Evolutionary conservation across 208 protist genomes (phyloP).

Genomic region (Trypanosoma cruzi): DNA sequence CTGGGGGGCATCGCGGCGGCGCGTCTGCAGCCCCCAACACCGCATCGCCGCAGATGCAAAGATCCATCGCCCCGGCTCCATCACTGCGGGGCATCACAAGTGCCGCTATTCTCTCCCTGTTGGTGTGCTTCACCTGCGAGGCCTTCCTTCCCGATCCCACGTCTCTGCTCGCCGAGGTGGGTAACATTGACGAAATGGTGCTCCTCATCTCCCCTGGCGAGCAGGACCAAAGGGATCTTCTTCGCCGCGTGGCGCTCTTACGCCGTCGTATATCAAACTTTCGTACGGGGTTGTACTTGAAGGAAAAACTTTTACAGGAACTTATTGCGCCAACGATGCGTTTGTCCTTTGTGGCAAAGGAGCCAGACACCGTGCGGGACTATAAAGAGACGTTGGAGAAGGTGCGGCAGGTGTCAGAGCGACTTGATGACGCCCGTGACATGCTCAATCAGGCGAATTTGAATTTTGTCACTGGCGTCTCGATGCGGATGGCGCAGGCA

Average conservation of each 20-base stretch:
- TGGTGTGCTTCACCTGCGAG: slow-evolving; percentile 68
- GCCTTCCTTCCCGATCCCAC: slow-evolving; percentile 69
- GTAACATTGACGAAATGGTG: slow-evolving; percentile 89
- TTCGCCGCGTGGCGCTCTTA: slow-evolving; percentile 75
- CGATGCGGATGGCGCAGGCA: slow-evolving; percentile 89
- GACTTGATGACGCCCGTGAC: slow-evolving; percentile 80
- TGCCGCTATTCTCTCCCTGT: slow-evolving; percentile 39
- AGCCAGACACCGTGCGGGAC: background rate
- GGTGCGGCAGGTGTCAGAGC: slow-evolving; percentile 60
- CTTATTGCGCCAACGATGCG: slow-evolving; percentile 71
- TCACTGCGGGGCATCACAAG: too few relatives aligned
- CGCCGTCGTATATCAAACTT: slow-evolving; percentile 72
- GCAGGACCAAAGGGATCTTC: slow-evolving; percentile 82
- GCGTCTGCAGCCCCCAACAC: too few relatives aligned
- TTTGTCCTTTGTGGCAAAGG: slow-evolving; percentile 48
- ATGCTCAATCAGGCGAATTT: slow-evolving; percentile 85
- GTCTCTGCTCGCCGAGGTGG: slow-evolving; percentile 76
- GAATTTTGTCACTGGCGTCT: slow-evolving; percentile 83
- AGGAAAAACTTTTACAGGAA: slow-evolving; percentile 77
- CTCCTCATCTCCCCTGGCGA: slow-evolving; percentile 76
- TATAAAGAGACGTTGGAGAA: slow-evolving; percentile 49
- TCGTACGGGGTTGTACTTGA: slow-evolving; percentile 61
- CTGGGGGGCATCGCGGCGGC: too few relatives aligned
- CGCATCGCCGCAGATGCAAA: too few relatives aligned
- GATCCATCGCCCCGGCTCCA: too few relatives aligned